phyloP scores from a whole-genome alignment of 1,284 basidiomycete species.

The Naganishia liquefaciens region DNA sequence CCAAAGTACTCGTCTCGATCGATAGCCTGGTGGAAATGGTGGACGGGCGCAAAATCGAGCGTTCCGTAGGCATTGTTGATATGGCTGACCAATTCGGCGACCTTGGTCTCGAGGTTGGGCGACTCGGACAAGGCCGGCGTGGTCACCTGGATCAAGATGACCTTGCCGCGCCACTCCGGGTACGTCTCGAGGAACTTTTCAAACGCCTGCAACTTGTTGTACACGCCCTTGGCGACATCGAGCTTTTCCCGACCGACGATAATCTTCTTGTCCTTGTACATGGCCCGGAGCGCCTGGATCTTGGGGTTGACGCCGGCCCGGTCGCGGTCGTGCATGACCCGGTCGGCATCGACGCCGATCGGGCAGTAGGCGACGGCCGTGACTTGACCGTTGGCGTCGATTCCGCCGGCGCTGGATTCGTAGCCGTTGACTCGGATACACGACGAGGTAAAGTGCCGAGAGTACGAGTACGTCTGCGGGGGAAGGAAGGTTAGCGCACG shows the following conservation, averaged over 20 bases:
- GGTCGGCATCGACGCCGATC: slow-evolving; percentile 93
- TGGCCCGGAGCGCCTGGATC: slow-evolving; percentile 73
- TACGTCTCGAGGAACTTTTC: slow-evolving; percentile 90
- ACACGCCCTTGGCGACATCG: slow-evolving; percentile 94
- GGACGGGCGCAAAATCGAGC: slow-evolving; percentile 96
- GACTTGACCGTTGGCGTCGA: slow-evolving; percentile 86
- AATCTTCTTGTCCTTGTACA: slow-evolving; percentile 98
- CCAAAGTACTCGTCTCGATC: slow-evolving; percentile 99
- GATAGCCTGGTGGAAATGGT: slow-evolving; percentile 97
- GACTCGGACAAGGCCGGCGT: slow-evolving; percentile 92
- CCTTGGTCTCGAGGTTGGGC: slow-evolving; percentile 87
- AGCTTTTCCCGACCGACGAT: slow-evolving; percentile 98
- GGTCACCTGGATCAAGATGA: slow-evolving; percentile 75
- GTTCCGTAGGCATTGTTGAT: slow-evolving; percentile 97
- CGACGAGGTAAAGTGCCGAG: slow-evolving; percentile 89
- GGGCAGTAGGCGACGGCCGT: slow-evolving; percentile 87
- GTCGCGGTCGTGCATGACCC: slow-evolving; percentile 77
- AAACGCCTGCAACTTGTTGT: slow-evolving; percentile 97
- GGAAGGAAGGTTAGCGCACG: slow-evolving; percentile 14
- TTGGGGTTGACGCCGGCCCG: slow-evolving; percentile 84
- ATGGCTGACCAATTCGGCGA: slow-evolving; percentile 91
- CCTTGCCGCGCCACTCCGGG: slow-evolving; percentile 92
- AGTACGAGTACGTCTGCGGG: slow-evolving; percentile 93
- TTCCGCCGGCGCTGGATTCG: slow-evolving; percentile 79
- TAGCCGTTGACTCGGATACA: slow-evolving; percentile 96